Base-by-base conservation (phyloP, 106 monocot genomes). In the Allium sativum region DNA sequence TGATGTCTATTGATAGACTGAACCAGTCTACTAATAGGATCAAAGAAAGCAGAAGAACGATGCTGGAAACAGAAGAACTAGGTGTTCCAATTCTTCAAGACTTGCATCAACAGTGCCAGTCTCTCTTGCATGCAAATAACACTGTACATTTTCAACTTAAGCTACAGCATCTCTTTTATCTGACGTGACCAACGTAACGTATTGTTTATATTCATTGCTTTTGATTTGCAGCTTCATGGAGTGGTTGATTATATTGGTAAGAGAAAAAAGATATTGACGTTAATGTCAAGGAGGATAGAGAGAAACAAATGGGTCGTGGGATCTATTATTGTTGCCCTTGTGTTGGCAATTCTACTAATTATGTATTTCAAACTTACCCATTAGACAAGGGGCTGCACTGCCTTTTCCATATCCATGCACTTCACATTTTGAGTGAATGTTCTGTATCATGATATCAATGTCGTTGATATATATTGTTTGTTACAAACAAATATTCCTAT, bases 281-380 rank as follows among this genome's bases (percentile, higher is more conserved):
- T 70, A 61, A 93, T 93, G 93, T 79, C 89, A 3, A 93, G 78
- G 61, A 85, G 93, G 70, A 80, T 93, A 72, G 78, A 78, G 73
- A 82, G 77, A 66, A 93, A 89, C 76, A 93, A 93, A 76, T 93
- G 89, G 93, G 83, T 85, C 42, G 85, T 89, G 45, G 93, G 82
- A 18, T 64, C 70, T 18, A 70, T 85, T 4, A 80, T 89, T 45
- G 55, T 65, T 1, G 77, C 65, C 2, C 74, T 93, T 4, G 73
- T 80, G 11, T 19, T 93, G 45, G 89, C 93, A 18, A 93, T 89
- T 51, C 55, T 93, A 48, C 44, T 83, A 22, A 83, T 89, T 12
- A 64, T 93, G 48, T 93, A 89, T 65, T 80, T 85, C 64, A 89
- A 93, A 85, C 66, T 89, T 40, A 2, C 55, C 40, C 79, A 79